Evolutionary conservation across 805 yeast species (phyloP).

Genomic region (Scheffersomyces amazonensis): DNA sequence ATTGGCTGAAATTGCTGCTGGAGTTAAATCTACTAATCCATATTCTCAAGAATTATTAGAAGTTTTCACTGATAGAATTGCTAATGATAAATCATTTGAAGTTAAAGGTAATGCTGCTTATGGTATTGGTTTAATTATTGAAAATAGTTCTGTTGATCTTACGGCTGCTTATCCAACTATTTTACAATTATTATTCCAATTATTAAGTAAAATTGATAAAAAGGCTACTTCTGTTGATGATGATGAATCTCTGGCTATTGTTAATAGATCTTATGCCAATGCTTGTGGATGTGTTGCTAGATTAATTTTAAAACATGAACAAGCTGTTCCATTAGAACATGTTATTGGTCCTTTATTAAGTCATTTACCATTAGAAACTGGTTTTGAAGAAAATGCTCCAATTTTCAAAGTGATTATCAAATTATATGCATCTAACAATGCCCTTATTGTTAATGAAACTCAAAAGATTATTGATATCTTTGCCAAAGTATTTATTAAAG

Average conservation of each 20-base stretch:
- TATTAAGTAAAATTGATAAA: slow-evolving; percentile 64
- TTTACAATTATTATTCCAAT: slow-evolving; percentile 73
- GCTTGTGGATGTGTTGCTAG: slow-evolving; percentile 98
- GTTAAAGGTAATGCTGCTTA: slow-evolving; percentile 95
- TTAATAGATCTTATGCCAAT: slow-evolving; percentile 84
- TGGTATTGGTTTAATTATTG: slow-evolving; percentile 81
- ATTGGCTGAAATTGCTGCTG: slow-evolving; percentile 82
- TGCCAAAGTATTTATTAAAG: slow-evolving; percentile 69
- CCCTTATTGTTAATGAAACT: slow-evolving; percentile 51
- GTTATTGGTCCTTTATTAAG: slow-evolving; percentile 73
- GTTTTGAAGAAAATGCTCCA: slow-evolving; percentile 90
- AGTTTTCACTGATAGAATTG: slow-evolving; percentile 64
- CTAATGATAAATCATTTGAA: slow-evolving; percentile 75
- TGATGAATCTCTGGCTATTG: slow-evolving; percentile 74
- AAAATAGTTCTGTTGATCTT: slow-evolving; percentile 54
- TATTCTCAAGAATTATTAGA: slow-evolving; percentile 68
- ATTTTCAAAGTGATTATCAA: slow-evolving; percentile 74
- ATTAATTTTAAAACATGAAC: slow-evolving; percentile 71
- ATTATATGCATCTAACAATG: slow-evolving; percentile 64
- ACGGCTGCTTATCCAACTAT: slow-evolving; percentile 65
- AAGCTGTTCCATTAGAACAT: slow-evolving; percentile 67
- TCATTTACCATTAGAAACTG: slow-evolving; percentile 84
- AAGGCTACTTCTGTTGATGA: slow-evolving; percentile 51
- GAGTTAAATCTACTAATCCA: slow-evolving; percentile 66
- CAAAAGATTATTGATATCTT: slow-evolving; percentile 66